Evolutionary conservation across 345 rosid genomes (phyloP), one percentile per base, ranked within the genome.

Genomic region (Salix viminalis): DNA sequence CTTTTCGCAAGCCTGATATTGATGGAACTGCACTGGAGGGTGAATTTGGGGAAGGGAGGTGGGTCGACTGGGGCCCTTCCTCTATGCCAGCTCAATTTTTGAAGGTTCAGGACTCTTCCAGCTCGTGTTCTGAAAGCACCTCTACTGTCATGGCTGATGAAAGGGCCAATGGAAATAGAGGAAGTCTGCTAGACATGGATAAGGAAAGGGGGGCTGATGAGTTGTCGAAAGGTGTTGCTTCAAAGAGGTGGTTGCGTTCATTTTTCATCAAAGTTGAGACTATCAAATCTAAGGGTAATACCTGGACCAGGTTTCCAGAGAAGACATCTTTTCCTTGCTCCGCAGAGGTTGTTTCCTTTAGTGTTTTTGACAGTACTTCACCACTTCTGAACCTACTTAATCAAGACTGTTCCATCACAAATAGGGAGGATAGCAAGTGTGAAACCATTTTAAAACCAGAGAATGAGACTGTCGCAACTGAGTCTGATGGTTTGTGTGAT

Each of bases 11-110:
- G 68, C 83, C 74, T 79, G 85, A 84, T 72, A 77, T 79, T 61
- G 73, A 76, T 67, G 73, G 71, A 80, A 86, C 79, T 68, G 70
- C 71, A 32, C 62, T 75, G 76, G 88, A 85, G 72, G 87, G 81
- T 73, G 87, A 88, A 76, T 77, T 78, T 77, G 83, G 73, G 83
- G 80, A 83, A 75, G 99, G 98, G 79, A 84, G 89, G 77, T 96
- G 98, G 99, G 92, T 89, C 75, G 87, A 92, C 69, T 96, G 99
- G 98, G 97, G 97, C 46, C 97, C 99, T 81, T 77, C 74, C 23
- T 60, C 79, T 54, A 28, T 37, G 32, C 73, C 84, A 74, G 76
- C 77, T 74, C 80, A 73, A 65, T 74, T 72, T 73, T 24, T 39
- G 15, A 75, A 12, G 65, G 74, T 34, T 26, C 75, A 73, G 73